These are phyloP conservation scores for Xylaria cubensis DNA, from an alignment of 495 filamentous ascomycete species.

Conservation along the genomic window DNA sequence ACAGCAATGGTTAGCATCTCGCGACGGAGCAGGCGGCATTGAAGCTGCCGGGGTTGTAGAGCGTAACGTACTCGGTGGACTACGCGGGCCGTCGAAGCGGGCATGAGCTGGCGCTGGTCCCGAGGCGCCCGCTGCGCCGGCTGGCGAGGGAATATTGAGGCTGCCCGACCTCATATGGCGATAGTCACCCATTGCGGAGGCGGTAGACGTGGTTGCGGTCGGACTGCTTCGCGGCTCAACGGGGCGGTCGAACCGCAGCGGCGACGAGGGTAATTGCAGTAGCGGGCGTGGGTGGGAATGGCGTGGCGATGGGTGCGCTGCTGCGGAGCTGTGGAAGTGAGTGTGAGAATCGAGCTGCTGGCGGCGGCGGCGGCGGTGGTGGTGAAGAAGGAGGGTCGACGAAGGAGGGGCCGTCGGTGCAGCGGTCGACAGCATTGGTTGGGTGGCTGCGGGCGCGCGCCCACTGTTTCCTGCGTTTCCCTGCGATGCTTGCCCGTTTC, in stretches of 20 bases:
- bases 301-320: conserved; percentile 18
- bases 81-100: conserved; percentile 72
- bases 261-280: conserved; percentile 21
- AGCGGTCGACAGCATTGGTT: conserved; percentile 30
- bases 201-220: conserved; percentile 36
- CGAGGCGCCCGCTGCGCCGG: conserved; percentile 46
- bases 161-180: conserved; percentile 60
- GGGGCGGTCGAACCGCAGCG: conserved; percentile 28
- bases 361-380: conserved; percentile 25
- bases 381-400: conserved; percentile 26
- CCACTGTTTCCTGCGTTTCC: conserved; percentile 19
- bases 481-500: conserved; percentile 12
- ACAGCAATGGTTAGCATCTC: conserved; percentile 19
- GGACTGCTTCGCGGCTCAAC: conserved; percentile 28
- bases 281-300: conserved; percentile 1
- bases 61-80: conserved; percentile 75
- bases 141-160: conserved; percentile 57
- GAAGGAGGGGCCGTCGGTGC: conserved; percentile 29
- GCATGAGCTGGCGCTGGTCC: conserved; percentile 48
- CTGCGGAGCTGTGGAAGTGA: conserved; percentile 22
- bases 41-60: not conserved
- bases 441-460: conserved; percentile 21
- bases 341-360: conserved; percentile 26
- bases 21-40: conserved; percentile 19
- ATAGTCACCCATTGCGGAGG: conserved; percentile 52